Evolutionary conservation across 2,329 filamentous ascomycete genomes (phyloP).

Genomic region (Sporothrix protearum): DNA sequence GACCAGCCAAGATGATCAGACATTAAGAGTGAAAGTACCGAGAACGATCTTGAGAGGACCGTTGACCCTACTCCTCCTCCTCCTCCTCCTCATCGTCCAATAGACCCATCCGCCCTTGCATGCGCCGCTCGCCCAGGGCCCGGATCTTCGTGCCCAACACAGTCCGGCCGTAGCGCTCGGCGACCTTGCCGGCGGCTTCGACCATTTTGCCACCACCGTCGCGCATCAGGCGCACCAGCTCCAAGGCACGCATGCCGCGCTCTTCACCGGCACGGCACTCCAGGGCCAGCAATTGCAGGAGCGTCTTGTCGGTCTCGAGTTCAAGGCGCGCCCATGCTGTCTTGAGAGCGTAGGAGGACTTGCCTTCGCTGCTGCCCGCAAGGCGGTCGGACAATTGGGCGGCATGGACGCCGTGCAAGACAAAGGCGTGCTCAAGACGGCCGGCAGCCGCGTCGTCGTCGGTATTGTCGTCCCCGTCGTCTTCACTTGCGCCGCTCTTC

Average conservation of each 20-base stretch:
- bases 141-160: slow-evolving; percentile 88
- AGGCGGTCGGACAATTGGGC: slow-evolving; percentile 73
- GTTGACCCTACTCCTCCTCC: no score
- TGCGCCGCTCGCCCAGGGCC: slow-evolving; percentile 70
- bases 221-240: slow-evolving; percentile 81
- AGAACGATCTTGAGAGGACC: no score
- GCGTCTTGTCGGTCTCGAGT: slow-evolving; percentile 81
- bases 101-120: slow-evolving; percentile 33
- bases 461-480: slow-evolving; percentile 32
- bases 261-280: slow-evolving; percentile 94
- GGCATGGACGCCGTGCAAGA: slow-evolving; percentile 68
- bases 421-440: slow-evolving; percentile 74
- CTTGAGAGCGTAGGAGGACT: slow-evolving; percentile 61
- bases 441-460: slow-evolving; percentile 48
- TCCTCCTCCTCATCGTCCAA: slow-evolving; percentile 32
- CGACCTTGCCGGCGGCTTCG: slow-evolving; percentile 85
- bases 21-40: not conserved
- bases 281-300: slow-evolving; percentile 81
- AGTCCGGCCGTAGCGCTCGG: slow-evolving; percentile 73
- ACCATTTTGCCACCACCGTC: slow-evolving; percentile 85
- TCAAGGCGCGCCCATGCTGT: slow-evolving; percentile 66
- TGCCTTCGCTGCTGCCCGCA: slow-evolving; percentile 50
- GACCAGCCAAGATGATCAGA: not conserved
- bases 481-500: slow-evolving; percentile 34
- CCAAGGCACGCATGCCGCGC: slow-evolving; percentile 87